Evolutionary conservation across 768 basidiomycete genomes (phyloP), one percentile per base, ranked within the genome.

Genomic region (Tylopilus plumbeoviolaceoides): DNA sequence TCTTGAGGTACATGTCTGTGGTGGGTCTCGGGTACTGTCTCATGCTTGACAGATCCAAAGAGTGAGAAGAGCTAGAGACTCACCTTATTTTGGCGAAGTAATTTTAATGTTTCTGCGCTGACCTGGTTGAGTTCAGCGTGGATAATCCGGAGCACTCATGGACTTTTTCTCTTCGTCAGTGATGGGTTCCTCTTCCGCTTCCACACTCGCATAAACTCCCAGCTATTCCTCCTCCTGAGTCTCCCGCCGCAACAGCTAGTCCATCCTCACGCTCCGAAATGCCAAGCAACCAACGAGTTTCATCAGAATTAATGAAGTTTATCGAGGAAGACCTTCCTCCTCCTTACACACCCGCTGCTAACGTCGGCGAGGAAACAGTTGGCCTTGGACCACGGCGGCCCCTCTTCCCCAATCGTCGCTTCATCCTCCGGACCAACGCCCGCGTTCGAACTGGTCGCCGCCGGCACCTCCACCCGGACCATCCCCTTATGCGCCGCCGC

Each of bases 111-210:
- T 14, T 83, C 79, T 14, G 73, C 65, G n/a, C 74, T 72, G 9
- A 85, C 65, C 58, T 83, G 87, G 67, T 94, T 93, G 25, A 85
- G 73, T 66, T 95, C 91, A 8, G 76, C 75, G 41, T 76, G 71
- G 1, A 77, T 69, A n/a, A n/a, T n/a, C n/a, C 4, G 76, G 56
- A 11, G 77, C 79, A 0, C 73, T 60, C 28, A 60, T 71, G 18
- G 76, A 79, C 63, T 80, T 79, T 66, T 79, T 85, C 36, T 83
- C 80, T 53, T 82, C 79, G 59, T 91, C 82, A 7, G 71, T 71
- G 0, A 77, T 54, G 1, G 87, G 63, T 23, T 1, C 50, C 39
- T 1, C 60, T 44, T 7, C 61, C 48, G 1, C 41, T 56, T 5
- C 55, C 55, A 11, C 43, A 44, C 14, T 43, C 59, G 42, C 36